Evolutionary conservation across 2,329 filamentous ascomycete genomes (phyloP).

Genomic region (Aspergillus amoenus): DNA sequence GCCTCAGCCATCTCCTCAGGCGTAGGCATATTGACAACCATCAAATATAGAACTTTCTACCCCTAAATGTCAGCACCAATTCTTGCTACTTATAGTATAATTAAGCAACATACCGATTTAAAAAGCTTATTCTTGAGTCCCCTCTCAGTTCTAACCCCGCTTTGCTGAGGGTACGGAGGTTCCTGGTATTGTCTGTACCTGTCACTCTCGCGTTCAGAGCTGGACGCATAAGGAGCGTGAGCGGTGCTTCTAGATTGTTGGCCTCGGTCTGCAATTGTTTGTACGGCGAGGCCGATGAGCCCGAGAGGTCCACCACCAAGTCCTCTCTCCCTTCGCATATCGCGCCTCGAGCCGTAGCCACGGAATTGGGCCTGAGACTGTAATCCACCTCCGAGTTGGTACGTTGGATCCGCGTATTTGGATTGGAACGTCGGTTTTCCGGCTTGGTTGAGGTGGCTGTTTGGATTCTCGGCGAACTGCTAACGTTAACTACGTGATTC

Average conservation of each 20-base stretch:
- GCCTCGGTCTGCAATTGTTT: neutral
- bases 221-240: neutral
- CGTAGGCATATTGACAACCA: constrained; percentile 14
- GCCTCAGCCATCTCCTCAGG: constrained; percentile 12
- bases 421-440: constrained; percentile 43
- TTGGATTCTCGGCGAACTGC: constrained; percentile 41
- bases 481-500: neutral
- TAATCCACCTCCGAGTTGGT: constrained; percentile 25
- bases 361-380: neutral
- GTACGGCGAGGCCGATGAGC: neutral
- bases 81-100: neutral
- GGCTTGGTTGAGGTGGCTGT: constrained; percentile 36
- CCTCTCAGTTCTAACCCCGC: neutral
- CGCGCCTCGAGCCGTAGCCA: neutral
- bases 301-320: neutral
- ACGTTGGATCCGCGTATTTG: constrained; percentile 53
- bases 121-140: neutral
- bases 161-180: neutral
- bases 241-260: neutral
- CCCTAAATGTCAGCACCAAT: neutral
- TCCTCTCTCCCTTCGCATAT: constrained; percentile 7
- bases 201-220: neutral
- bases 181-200: neutral
- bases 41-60: constrained; percentile 12
- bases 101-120: neutral